Evolutionary conservation across 2,329 filamentous ascomycete genomes (phyloP), one percentile per base, ranked within the genome.

Genomic region (Sarocladium brachiariae): DNA sequence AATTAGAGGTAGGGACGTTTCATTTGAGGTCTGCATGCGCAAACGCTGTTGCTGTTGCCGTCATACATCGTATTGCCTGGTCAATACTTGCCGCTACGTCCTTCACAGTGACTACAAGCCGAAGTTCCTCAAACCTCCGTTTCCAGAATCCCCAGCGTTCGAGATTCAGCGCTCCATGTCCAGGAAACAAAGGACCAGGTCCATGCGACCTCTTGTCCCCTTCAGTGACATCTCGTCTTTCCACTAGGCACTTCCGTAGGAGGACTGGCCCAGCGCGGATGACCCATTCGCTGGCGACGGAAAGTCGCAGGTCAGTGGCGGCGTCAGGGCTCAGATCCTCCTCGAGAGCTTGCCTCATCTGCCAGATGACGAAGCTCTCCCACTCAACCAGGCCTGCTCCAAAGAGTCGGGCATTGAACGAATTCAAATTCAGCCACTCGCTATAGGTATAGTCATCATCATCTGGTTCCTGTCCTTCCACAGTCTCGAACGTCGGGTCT

Each of bases 281-380:
- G 27, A 30, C 27, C 27, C 27, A 30, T 30, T 30, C 27, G 27
- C 27, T 13, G 27, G 27, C 27, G 27, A 13, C 27, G 27, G 27
- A 30, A 30, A 30, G 27, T 13, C 27, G 7, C 27, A 30, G 27
- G 13, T 30, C 27, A 30, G 27, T 30, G 27, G 27, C 27, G 7
- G 27, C 27, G 27, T 30, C 13, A 13, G 27, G 27, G 27, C 27
- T 30, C 7, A 30, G 27, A 13, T 30, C 27, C 27, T 46, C 41
- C 41, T 46, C 41, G 25, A 46, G 41, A 46, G 41, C 41, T 46
- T 46, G 41, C 41, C 21, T 46, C 41, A 46, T 46, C 41, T 46
- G 41, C 41, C 41, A 46, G 41, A 46, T 46, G 10, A 46, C 41
- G 41, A 46, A 46, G 41, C 21, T 46, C 41, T 46, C 41, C 41